Evolutionary conservation across 345 rosid species (phyloP), one percentile per base, ranked within the genome.

Genomic region (Pelargonium nanum): DNA sequence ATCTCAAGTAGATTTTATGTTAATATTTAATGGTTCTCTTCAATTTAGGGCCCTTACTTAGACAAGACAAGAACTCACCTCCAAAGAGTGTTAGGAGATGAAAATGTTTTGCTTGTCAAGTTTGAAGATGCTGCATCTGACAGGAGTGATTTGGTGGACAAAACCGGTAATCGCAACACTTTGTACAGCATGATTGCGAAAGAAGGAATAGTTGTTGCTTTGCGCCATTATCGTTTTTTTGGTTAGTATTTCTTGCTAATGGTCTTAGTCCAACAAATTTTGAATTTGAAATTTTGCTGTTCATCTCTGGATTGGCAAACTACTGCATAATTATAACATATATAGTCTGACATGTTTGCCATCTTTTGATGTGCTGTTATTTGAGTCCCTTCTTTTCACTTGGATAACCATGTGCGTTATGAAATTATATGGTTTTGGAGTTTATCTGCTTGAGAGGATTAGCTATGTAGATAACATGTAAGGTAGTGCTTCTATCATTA

Each of bases 11-110:
- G 15, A 2, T 40, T 40, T 40, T 19, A 26, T 30, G 26, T n/a
- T 12, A 48, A 40, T 1, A 24, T 66, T 28, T 16, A 23, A 25
- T 51, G 24, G 4, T 21, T 40, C 30, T 59, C 56, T 24, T 19
- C 48, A 57, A 69, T 62, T 23, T 61, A 87, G 97, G 97, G 93
- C 5, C 97, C 96, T 60, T 71, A 56, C 54, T 61, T 77, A 17
- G 62, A 75, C 16, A 57, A 51, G 57, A 65, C 65, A 32, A 75
- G 64, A 68, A 84, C 83, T 64, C 86, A 80, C 69, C 64, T 91
- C 6, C 96, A 85, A 74, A 82, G 74, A 66, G 80, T 67, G 48
- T 28, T 91, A 63, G 97, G 96, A 22, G 96, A 91, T 77, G 93
- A 87, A 0, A 85, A 87, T 61, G 83, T 91, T 64, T 70, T 91